Evolutionary conservation across 441 rosid species (phyloP).

Genomic region (Raphanus hybrid): DNA sequence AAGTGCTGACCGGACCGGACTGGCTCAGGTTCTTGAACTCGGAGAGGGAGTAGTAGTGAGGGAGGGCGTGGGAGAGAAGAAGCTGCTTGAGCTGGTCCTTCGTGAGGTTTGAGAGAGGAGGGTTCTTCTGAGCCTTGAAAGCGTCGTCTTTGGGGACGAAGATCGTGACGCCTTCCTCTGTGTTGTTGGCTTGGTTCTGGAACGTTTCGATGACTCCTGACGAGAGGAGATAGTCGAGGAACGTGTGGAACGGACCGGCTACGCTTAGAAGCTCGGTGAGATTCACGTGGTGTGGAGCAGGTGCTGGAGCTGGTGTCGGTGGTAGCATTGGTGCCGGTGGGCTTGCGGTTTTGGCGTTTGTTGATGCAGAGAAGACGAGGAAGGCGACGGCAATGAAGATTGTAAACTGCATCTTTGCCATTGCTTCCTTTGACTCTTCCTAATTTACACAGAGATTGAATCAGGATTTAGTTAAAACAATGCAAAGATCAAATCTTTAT

Average conservation of each 20-base stretch:
- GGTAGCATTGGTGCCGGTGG: conserved; percentile 64
- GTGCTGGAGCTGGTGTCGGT: conserved; percentile 80
- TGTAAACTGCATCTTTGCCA: conserved; percentile 50
- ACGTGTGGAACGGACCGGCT: conserved; percentile 89
- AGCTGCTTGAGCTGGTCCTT: conserved; percentile 74
- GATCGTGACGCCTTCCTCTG: conserved; percentile 82
- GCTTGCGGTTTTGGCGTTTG: conserved; percentile 58
- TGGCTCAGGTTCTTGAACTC: conserved; percentile 87
- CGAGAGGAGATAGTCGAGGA: conserved; percentile 70
- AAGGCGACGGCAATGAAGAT: conserved; percentile 46
- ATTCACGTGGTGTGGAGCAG: conserved; percentile 67
- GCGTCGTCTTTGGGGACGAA: conserved; percentile 85
- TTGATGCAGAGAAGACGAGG: conserved; percentile 47
- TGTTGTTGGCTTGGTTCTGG: conserved; percentile 92
- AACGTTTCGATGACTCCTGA: conserved; percentile 82
- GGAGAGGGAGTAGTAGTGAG: conserved; percentile 71
- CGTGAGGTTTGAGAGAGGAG: conserved; percentile 75
- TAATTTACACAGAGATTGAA: background rate
- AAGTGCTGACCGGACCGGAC: conserved; percentile 63
- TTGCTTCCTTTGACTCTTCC: conserved; percentile 14
- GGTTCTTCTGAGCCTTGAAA: conserved; percentile 68
- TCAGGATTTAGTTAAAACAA: background rate
- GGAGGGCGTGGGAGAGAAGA: conserved; percentile 80
- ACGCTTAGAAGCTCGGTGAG: conserved; percentile 76
- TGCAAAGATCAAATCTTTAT: conserved; percentile 13